These are phyloP conservation scores for Fusarium nurragi DNA, from an alignment of 2,329 filamentous ascomycete species.

Conservation along the genomic window DNA sequence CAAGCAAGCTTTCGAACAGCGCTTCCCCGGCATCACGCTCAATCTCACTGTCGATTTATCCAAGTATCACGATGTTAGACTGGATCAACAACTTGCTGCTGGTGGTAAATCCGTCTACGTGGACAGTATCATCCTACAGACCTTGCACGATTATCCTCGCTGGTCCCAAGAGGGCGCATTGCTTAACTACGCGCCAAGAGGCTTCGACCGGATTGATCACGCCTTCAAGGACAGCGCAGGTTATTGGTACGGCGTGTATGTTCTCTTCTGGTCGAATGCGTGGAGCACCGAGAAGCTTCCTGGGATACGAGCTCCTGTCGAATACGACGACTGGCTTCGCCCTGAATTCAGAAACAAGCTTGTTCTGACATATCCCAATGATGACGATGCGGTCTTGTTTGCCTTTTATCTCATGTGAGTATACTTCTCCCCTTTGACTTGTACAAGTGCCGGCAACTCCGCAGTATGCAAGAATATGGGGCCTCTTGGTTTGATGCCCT, in stretches of 20 bases:
- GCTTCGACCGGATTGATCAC: conserved; percentile 55
- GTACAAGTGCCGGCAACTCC: background rate
- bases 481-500: conserved; percentile 58
- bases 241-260: conserved; percentile 53
- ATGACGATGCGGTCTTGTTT: conserved; percentile 65
- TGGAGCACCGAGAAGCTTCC: conserved; percentile 46
- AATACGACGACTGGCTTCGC: conserved; percentile 55
- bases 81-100: conserved; percentile 57
- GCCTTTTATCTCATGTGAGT: conserved; percentile 60
- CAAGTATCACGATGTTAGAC: conserved; percentile 61
- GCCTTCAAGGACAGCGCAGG: conserved; percentile 51
- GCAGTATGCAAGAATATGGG: conserved; percentile 54
- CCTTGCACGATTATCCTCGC: conserved; percentile 60
- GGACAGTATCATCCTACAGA: conserved; percentile 58
- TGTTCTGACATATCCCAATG: conserved; percentile 65
- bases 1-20: conserved; percentile 55
- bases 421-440: accelerated
- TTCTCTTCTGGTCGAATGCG: conserved; percentile 50
- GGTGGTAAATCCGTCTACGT: conserved; percentile 49
- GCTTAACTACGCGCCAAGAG: conserved; percentile 59
- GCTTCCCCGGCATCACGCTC: conserved; percentile 61
- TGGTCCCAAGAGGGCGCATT: conserved; percentile 60
- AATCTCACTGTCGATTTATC: conserved; percentile 65
- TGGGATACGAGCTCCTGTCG: conserved; percentile 45
- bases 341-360: conserved; percentile 64